Percentiles rank a stretch among this genome's conserved stretches.
Evolutionary conservation across 1,284 basidiomycete species (phyloP).

Genomic region (Cryptococcus jaspeensis): DNA sequence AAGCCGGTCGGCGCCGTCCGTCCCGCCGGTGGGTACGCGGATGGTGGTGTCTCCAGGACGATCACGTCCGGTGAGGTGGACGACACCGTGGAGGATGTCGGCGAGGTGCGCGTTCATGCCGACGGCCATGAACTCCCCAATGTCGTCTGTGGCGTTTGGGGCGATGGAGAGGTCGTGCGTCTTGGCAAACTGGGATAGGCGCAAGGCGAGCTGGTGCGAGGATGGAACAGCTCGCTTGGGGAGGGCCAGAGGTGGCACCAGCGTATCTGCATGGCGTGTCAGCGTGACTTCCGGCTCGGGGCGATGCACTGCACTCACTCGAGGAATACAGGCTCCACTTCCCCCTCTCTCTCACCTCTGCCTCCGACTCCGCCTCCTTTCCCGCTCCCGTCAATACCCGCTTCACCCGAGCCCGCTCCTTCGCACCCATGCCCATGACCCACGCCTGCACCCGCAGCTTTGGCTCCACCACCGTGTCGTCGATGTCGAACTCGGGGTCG

Average conservation of each 20-base stretch:
- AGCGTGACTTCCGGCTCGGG: neutral
- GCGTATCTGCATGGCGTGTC: conserved; percentile 8
- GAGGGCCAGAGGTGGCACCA: conserved; percentile 29
- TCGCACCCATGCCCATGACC: conserved; percentile 38
- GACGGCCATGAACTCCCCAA: conserved; percentile 49
- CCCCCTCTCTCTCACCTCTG: conserved; percentile 5
- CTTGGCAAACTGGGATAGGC: conserved; percentile 36
- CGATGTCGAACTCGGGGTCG: conserved; percentile 39
- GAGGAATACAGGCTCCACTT: conserved; percentile 14
- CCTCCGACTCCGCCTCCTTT: conserved; percentile 18
- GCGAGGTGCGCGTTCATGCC: conserved; percentile 43
- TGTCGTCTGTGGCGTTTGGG: conserved; percentile 26
- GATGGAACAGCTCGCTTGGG: conserved; percentile 33
- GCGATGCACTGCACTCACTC: conserved; percentile 10
- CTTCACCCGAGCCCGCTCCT: conserved; percentile 37
- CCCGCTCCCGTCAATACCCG: conserved; percentile 24
- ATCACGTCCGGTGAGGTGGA: conserved; percentile 37
- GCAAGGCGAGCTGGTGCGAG: conserved; percentile 33
- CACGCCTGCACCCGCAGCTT: conserved; percentile 38
- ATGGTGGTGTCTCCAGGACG: conserved; percentile 37
- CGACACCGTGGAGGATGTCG: conserved; percentile 37
- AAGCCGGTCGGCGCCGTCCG: neutral
- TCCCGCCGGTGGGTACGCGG: conserved; percentile 22
- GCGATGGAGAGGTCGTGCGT: conserved; percentile 30
- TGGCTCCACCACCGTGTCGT: conserved; percentile 39